These are phyloP conservation scores for Ramaria rubella DNA, from an alignment of 768 basidiomycete species.

Conservation along the genomic window DNA sequence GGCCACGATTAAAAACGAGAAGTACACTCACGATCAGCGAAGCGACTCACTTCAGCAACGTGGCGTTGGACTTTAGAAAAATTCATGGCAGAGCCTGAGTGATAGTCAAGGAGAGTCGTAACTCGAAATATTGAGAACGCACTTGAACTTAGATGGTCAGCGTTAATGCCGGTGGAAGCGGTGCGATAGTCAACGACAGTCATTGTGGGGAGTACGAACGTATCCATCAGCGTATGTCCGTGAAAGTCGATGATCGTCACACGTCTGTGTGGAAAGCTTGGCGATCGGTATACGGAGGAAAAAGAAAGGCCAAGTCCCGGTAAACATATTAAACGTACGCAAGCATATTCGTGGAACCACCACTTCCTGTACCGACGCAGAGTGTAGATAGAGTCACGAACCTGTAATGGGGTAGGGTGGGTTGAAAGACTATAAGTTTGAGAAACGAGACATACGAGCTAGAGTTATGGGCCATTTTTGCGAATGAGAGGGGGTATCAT, in stretches of 20 bases:
- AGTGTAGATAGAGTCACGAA: constrained; percentile 12
- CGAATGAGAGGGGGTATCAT: neutral
- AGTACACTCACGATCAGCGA: neutral
- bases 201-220: constrained; percentile 59
- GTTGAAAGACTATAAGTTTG: neutral
- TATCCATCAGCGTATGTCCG: constrained; percentile 55
- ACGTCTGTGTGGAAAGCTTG: constrained; percentile 28
- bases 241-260: constrained; percentile 32
- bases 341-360: constrained; percentile 75
- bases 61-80: neutral
- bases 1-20: neutral
- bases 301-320: constrained; percentile 3
- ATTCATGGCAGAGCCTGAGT: neutral
- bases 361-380: constrained; percentile 60
- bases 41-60: neutral
- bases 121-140: neutral
- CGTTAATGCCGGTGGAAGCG: constrained; percentile 49
- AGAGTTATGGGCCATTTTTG: neutral
- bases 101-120: neutral
- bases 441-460: neutral
- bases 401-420: neutral
- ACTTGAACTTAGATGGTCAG: constrained; percentile 36
- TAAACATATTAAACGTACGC: constrained; percentile 66
- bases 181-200: constrained; percentile 71
- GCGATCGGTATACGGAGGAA: constrained; percentile 5